Evolutionary conservation across 768 basidiomycete species (phyloP), one percentile per base, ranked within the genome.

Genomic region (Baorangia bicolor): DNA sequence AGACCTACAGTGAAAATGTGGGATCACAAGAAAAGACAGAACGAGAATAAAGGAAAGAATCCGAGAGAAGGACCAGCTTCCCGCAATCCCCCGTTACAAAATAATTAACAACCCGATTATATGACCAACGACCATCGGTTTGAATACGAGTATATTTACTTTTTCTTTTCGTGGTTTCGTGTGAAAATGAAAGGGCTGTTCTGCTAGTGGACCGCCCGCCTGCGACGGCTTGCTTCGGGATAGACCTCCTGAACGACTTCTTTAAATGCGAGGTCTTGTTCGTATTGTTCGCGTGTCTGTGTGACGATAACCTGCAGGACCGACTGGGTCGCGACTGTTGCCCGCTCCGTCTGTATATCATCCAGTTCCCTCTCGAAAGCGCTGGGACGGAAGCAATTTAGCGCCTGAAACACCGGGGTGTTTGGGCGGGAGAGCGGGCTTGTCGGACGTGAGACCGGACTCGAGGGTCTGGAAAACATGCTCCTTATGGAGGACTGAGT

Each of bases 331-430:
- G 49, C 28, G 5, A 12, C 41, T 34, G 40, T 40, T 11, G 11
- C 55, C 30, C 60, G 38, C 55, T 71, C 69, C 21, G 48, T 57
- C 49, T 70, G 66, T 23, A 68, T 7, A 37, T 65, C 61, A 23
- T 70, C 66, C 12, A 66, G 44, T 0, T 77, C 70, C 42, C 65
- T 60, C 56, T 74, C 70, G 41, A 77, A 75, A 21, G 63, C 63
- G 9, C 50, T 60, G 16, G 64, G 66, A 23, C 64, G 56, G 49
- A 77, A 74, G 43, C 76, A 77, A 43, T 73, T 76, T 20, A 70
- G 47, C 39, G 64, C 68, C 35, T 60, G 65, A 39, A 71, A 57
- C 16, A 58, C 59, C 1, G 61, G 64, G 45, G 61, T 67, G 53
- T 27, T 61, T 2, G 61, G 62, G 18, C 67, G 67, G n/a, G 61